Percentiles rank a stretch among this genome's conserved stretches.
phyloP scores from a whole-genome alignment of 805 yeast species.

The Starmerella potacharoeniae region DNA sequence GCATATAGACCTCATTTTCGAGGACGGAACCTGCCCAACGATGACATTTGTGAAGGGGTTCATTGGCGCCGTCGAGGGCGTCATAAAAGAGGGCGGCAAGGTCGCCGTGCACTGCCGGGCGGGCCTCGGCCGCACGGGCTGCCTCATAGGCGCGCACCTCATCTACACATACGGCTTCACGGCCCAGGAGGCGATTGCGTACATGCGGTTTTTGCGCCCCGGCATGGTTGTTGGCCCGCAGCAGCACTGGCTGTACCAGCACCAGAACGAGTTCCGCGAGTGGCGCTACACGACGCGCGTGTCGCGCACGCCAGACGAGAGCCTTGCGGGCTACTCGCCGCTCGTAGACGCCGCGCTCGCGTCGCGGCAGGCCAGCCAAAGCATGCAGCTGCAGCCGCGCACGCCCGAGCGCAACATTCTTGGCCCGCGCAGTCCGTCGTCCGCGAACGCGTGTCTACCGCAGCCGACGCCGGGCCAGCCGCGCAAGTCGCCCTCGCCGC shows the following conservation, averaged over 20 bases:
- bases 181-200: constrained; percentile 92
- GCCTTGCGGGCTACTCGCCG: constrained; percentile 30
- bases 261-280: constrained; percentile 90
- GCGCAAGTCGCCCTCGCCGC: constrained; percentile 40
- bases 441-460: constrained; percentile 72
- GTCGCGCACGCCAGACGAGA: constrained; percentile 47
- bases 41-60: constrained; percentile 86
- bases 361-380: constrained; percentile 9
- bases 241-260: constrained; percentile 95
- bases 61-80: constrained; percentile 88
- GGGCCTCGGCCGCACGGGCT: constrained; percentile 95
- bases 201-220: constrained; percentile 91
- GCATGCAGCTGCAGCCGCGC: constrained; percentile 31
- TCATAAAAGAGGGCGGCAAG: constrained; percentile 75
- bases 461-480: constrained; percentile 96
- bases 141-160: constrained; percentile 92
- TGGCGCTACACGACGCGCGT: constrained; percentile 89
- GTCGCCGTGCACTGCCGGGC: constrained; percentile 99
- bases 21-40: constrained; percentile 96
- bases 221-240: constrained; percentile 99
- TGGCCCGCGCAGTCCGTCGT: constrained; percentile 40
- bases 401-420: constrained; percentile 74
- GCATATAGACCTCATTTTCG: constrained; percentile 92
- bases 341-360: constrained; percentile 24
- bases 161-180: constrained; percentile 95